These are phyloP conservation scores for Calonectria hongkongensis DNA, from an alignment of 2,329 filamentous ascomycete genomes.

Conservation along the genomic window DNA sequence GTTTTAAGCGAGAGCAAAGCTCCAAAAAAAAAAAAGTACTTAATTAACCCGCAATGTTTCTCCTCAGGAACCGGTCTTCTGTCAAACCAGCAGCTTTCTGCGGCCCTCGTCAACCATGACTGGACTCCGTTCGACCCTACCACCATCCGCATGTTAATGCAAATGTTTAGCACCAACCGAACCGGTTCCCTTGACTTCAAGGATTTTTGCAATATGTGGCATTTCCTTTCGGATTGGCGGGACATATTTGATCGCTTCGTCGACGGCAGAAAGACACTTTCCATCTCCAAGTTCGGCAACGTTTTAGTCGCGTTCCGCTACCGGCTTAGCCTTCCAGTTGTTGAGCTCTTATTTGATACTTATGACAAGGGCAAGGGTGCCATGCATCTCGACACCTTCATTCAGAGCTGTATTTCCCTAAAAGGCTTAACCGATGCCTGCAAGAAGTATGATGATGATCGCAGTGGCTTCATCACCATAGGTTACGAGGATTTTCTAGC, in stretches of 20 bases:
- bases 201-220: not conserved
- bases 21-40: too few species aligned
- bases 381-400: not conserved
- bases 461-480: not conserved
- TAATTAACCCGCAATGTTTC: not conserved
- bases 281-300: not conserved
- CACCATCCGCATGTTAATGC: not conserved
- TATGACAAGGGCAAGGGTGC: not conserved
- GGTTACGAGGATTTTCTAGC: not conserved
- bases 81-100: not conserved
- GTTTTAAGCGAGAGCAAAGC: not conserved
- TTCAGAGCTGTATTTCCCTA: not conserved
- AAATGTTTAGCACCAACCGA: not conserved
- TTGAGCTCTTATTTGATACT: not conserved
- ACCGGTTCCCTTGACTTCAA: not conserved
- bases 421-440: not conserved
- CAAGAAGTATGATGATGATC: constrained; percentile 2
- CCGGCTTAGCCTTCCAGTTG: not conserved
- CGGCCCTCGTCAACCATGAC: not conserved
- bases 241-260: not conserved
- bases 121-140: not conserved
- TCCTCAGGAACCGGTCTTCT: not conserved
- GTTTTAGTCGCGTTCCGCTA: not conserved
- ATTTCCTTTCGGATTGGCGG: not conserved
- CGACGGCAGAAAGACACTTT: not conserved